These are phyloP conservation scores for Fragilariopsis cylindrus DNA, from an alignment of 108 stramenopile genomes.

Conservation along the genomic window DNA sequence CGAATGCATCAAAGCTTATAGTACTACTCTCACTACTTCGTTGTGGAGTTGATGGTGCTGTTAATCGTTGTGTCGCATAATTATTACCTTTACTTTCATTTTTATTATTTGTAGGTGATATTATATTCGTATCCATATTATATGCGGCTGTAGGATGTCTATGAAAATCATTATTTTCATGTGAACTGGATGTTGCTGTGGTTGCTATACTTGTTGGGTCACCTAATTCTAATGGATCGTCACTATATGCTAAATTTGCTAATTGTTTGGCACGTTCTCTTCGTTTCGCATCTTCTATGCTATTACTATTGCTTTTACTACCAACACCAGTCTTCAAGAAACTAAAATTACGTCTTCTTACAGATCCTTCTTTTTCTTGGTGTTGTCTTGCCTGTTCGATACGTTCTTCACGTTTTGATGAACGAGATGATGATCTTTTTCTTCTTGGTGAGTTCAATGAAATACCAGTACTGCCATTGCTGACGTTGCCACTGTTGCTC, in stretches of 20 bases:
- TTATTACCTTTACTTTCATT: neutral
- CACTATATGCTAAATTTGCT: conserved; percentile 24
- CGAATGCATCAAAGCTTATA: conserved; percentile 1
- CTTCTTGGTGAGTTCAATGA: conserved; percentile 7
- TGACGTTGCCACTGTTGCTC: too few species aligned
- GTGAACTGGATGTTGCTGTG: neutral
- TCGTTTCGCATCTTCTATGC: neutral
- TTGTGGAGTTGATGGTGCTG: neutral
- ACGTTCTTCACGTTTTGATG: neutral
- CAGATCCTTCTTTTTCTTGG: neutral
- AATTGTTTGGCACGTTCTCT: conserved; percentile 37
- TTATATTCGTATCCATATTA: neutral
- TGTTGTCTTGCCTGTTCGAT: conserved; percentile 7
- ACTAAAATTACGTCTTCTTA: conserved; percentile 37
- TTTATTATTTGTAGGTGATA: neutral
- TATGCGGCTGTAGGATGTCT: neutral
- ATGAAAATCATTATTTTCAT: neutral
- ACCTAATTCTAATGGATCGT: neutral
- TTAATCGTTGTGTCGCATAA: neutral
- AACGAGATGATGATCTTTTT: neutral
- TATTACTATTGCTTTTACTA: conserved; percentile 7
- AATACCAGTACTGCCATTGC: neutral
- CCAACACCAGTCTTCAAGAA: conserved; percentile 27
- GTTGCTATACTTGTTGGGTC: neutral
- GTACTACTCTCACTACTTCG: neutral